Evolutionary conservation across 169 alveolate genomes (phyloP).

Genomic region (Plasmodium sp.): DNA sequence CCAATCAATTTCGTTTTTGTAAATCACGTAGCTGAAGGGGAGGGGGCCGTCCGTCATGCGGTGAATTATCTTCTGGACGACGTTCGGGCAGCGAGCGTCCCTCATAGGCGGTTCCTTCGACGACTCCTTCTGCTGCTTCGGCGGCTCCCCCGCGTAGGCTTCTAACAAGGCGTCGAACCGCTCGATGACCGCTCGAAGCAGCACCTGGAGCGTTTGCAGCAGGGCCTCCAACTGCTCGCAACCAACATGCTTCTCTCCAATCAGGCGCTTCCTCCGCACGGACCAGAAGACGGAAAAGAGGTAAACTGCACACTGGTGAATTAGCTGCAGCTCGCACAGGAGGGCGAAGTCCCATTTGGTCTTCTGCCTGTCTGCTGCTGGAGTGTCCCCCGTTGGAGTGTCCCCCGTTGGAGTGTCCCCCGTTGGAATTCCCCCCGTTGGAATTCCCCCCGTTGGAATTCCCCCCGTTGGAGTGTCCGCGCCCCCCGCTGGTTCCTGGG

Average conservation of each 20-base stretch:
- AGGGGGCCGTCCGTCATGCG: conserved; percentile 19
- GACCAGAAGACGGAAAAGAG: conserved; percentile 16
- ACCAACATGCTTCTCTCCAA: background rate
- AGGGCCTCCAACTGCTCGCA: background rate
- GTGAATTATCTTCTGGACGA: conserved; percentile 4
- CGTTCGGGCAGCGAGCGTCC: background rate
- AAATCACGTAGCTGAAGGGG: conserved; percentile 31
- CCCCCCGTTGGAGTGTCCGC: no score
- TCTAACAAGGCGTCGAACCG: background rate
- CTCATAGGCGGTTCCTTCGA: no score
- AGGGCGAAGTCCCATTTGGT: conserved; percentile 7
- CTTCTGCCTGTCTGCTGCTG: background rate
- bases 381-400: background rate
- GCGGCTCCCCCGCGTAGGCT: background rate
- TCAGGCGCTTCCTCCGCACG: conserved; percentile 3
- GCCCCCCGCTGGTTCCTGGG: no score
- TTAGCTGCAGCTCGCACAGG: conserved; percentile 24
- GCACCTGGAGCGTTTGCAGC: background rate
- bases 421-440: no score
- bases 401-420: no score
- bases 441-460: no score
- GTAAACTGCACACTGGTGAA: conserved; percentile 37
- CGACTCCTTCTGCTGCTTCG: background rate
- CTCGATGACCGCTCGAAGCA: background rate
- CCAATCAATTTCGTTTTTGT: background rate